phyloP scores from a whole-genome alignment of 2,329 filamentous ascomycete species.

The Colletotrichum liriopes region DNA sequence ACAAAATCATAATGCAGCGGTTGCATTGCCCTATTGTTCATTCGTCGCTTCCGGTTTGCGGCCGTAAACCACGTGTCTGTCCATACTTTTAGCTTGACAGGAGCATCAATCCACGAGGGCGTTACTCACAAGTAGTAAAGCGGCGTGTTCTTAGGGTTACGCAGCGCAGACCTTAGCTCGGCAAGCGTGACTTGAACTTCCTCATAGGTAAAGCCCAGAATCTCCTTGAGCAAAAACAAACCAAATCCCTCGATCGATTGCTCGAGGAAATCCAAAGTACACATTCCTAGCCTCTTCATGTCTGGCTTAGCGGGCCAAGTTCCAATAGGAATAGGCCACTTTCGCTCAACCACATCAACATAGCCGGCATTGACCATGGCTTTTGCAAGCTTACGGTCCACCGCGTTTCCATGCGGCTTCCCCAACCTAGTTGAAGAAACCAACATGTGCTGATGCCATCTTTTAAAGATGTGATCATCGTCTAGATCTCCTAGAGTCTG shows the following conservation, averaged over 20 bases:
- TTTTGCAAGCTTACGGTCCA: slow-evolving; percentile 43
- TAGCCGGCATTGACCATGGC: slow-evolving; percentile 47
- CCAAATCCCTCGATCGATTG: slow-evolving; percentile 50
- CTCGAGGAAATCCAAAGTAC: slow-evolving; percentile 46
- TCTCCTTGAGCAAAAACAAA: slow-evolving; percentile 48
- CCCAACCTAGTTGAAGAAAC: slow-evolving; percentile 50
- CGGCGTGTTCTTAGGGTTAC: slow-evolving; percentile 11
- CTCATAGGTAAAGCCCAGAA: slow-evolving; percentile 49
- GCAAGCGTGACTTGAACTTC: slow-evolving; percentile 45
- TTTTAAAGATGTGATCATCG: slow-evolving; percentile 20
- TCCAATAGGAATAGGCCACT: slow-evolving; percentile 42
- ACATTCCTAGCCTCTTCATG: slow-evolving; percentile 40
- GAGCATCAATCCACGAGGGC: no score
- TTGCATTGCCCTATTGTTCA: neutral
- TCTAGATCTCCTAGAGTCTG: neutral
- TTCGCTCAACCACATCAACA: slow-evolving; percentile 39
- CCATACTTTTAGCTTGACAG: neutral
- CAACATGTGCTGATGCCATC: slow-evolving; percentile 50
- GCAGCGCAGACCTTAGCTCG: slow-evolving; percentile 41
- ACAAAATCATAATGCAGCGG: neutral
- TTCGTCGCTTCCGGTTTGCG: slow-evolving; percentile 4
- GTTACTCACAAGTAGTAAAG: slow-evolving; percentile 9
- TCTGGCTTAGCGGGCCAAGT: slow-evolving; percentile 33
- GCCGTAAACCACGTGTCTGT: slow-evolving; percentile 27
- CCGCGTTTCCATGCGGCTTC: slow-evolving; percentile 48